Evolutionary conservation across 345 rosid species (phyloP).

Genomic region (Citrus sp.): DNA sequence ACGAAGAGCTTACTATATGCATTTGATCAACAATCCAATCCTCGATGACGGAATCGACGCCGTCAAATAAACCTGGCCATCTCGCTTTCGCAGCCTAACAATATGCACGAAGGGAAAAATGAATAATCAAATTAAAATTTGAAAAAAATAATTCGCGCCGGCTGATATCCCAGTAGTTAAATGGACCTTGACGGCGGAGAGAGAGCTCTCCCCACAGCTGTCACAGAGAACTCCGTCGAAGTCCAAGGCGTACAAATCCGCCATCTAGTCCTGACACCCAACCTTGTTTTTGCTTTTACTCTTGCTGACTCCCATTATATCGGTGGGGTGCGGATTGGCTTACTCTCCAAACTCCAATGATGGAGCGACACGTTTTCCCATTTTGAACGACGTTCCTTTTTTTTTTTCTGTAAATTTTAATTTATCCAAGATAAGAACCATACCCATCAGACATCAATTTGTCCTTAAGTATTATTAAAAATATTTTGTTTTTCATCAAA

Average conservation of each 20-base stretch:
- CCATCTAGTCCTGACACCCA: conserved; percentile 10
- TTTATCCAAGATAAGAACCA: too few relatives aligned
- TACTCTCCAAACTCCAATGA: too few relatives aligned
- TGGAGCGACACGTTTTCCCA: too few relatives aligned
- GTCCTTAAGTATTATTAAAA: too few relatives aligned
- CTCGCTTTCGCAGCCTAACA: conserved; percentile 76
- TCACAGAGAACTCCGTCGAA: conserved; percentile 96
- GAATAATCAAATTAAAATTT: background rate
- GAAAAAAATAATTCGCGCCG: background rate
- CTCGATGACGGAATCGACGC: conserved; percentile 58
- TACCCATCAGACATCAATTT: too few relatives aligned
- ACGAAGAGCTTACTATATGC: conserved; percentile 47
- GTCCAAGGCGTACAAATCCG: conserved; percentile 88
- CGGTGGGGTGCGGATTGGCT: too few relatives aligned
- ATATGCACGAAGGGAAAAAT: background rate
- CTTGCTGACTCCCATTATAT: too few relatives aligned
- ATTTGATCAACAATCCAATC: conserved; percentile 90
- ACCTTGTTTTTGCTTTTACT: too few relatives aligned
- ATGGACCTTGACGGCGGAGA: conserved; percentile 84
- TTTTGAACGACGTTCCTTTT: too few relatives aligned
- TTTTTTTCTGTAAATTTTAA: too few relatives aligned
- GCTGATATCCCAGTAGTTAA: too few relatives aligned
- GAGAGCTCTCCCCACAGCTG: conserved; percentile 93
- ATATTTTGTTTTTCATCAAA: too few relatives aligned
- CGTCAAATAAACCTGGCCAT: conserved; percentile 71